These are phyloP conservation scores for Calocybe cyanea DNA, from an alignment of 768 basidiomycete species.

Conservation along the genomic window DNA sequence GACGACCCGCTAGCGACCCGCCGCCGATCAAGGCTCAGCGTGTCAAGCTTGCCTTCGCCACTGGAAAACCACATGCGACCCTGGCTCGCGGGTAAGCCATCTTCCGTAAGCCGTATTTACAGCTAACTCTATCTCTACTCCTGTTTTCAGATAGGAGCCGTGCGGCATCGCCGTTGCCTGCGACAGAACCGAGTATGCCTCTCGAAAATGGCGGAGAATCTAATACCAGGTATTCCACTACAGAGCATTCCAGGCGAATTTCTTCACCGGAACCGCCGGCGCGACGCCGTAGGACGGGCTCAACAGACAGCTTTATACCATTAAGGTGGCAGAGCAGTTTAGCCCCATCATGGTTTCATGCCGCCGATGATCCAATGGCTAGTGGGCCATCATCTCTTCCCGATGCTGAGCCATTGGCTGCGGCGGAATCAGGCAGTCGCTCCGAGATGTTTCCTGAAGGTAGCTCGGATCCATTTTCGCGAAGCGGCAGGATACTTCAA, in stretches of 20 bases:
- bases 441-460: background rate
- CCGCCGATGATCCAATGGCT: background rate
- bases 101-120: background rate
- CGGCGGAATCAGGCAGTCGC: background rate
- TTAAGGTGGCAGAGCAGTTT: background rate
- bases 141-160: background rate
- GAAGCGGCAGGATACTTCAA: too few species aligned
- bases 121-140: background rate
- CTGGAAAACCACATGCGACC: constrained; percentile 4
- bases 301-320: background rate
- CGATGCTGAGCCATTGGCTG: background rate
- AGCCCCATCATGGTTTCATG: background rate
- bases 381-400: background rate
- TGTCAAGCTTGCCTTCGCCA: constrained; percentile 4
- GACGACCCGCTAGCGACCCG: too few species aligned
- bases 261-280: background rate
- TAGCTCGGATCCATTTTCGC: too few species aligned
- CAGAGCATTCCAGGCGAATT: background rate
- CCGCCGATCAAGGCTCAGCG: constrained; percentile 4
- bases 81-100: constrained; percentile 4
- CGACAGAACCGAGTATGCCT: background rate
- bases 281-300: background rate
- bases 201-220: background rate
- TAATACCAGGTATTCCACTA: background rate
- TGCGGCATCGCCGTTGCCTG: background rate